Conservation (phyloP, 2,329 filamentous ascomycete genomes). For the Talaromyces sp. region DNA sequence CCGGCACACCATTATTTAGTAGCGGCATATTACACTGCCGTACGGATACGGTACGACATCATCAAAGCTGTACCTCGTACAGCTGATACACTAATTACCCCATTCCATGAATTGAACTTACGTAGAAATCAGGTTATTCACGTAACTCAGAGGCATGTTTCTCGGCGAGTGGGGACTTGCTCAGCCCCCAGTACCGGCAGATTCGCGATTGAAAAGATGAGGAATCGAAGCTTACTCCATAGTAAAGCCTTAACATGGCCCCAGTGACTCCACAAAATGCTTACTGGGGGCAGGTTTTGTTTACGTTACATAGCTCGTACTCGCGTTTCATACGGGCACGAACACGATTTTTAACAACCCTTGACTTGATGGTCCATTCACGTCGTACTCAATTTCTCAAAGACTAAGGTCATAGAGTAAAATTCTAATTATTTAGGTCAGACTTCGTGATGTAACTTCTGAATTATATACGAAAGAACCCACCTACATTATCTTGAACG, state of each 20-base stretch:
- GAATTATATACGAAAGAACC: neutral
- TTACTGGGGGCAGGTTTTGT: neutral
- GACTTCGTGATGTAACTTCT: neutral
- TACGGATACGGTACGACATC: slow-evolving; percentile 2
- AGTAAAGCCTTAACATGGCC: neutral
- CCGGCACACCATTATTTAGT: neutral
- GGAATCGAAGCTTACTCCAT: neutral
- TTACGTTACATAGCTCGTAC: neutral
- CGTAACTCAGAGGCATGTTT: neutral
- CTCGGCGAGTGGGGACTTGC: neutral
- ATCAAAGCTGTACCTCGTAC: neutral
- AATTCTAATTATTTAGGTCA: neutral
- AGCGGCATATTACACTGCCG: neutral
- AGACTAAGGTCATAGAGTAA: neutral
- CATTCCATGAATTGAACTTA: neutral
- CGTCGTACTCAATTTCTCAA: neutral
- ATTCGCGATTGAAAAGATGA: neutral
- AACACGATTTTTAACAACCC: neutral
- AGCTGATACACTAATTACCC: neutral
- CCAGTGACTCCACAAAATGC: neutral
- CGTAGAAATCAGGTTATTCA: neutral
- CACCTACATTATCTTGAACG: neutral
- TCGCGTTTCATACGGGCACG: neutral
- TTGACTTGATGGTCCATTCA: neutral
- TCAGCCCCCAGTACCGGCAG: slow-evolving; percentile 1